Evolutionary conservation across 140 eudicot genomes (phyloP).

Genomic region (Erigeron philadelphicus): DNA sequence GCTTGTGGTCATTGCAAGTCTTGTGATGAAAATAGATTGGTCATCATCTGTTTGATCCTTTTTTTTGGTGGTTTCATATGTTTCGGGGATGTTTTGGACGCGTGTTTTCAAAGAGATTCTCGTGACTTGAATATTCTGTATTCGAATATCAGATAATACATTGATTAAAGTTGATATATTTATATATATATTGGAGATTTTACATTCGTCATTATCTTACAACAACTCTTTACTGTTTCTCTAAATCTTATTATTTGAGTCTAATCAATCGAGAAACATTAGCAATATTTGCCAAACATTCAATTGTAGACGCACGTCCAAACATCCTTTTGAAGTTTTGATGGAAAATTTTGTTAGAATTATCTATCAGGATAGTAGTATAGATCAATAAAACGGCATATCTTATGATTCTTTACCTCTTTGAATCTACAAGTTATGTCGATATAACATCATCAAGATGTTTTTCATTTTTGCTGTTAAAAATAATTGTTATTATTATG

Average conservation of each 20-base stretch:
- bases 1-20: slow-evolving; percentile 7
- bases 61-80: slow-evolving; percentile 10
- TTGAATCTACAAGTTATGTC: not conserved
- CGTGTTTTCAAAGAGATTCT: not conserved
- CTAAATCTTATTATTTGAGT: slow-evolving; percentile 15
- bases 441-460: slow-evolving; percentile 8
- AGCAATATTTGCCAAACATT: not conserved
- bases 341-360: not conserved
- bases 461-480: not conserved
- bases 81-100: slow-evolving; percentile 11
- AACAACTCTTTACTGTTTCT: not conserved
- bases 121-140: not conserved
- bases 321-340: not conserved
- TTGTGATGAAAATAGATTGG: not conserved
- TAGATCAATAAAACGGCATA: not conserved
- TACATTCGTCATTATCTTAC: not conserved
- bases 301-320: not conserved
- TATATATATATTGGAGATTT: not conserved
- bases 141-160: not conserved
- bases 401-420: not conserved
- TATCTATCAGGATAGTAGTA: slow-evolving; percentile 1
- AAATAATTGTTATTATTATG: not conserved
- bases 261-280: not conserved
- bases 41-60: not conserved
- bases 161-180: not conserved